These are phyloP conservation scores for Rubia yunnanensis DNA, from an alignment of 257 asterid genomes.

Conservation along the genomic window DNA sequence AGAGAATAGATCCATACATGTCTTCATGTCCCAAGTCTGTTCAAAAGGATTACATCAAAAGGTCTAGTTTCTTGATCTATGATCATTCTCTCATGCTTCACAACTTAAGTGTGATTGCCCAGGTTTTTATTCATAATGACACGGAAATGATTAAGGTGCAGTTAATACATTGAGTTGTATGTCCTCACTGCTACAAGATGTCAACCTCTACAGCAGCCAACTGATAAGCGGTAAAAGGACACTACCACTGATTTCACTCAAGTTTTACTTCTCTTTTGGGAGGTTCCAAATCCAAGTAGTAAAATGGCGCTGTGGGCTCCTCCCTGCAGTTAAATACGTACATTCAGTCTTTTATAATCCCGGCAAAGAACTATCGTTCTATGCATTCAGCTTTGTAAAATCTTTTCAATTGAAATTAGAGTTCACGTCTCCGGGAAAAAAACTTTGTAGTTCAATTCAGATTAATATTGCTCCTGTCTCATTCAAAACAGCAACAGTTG, in stretches of 20 bases:
- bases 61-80: not conserved
- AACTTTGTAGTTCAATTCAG: not conserved
- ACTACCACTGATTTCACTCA: constrained; percentile 21
- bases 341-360: not conserved
- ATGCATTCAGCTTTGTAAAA: not conserved
- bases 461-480: not conserved
- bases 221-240: not conserved
- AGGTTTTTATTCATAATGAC: not conserved
- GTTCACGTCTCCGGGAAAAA: too few species aligned
- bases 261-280: constrained; percentile 59
- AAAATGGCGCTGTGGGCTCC: constrained; percentile 87
- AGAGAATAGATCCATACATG: too few species aligned
- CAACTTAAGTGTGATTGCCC: not conserved
- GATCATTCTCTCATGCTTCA: not conserved
- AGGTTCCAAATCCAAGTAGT: constrained; percentile 80
- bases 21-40: too few species aligned
- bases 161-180: not conserved
- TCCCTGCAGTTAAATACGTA: constrained; percentile 50
- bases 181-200: constrained; percentile 3
- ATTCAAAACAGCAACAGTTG: not conserved
- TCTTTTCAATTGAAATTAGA: too few species aligned
- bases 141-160: not conserved
- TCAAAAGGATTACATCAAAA: too few species aligned
- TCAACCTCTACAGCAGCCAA: not conserved
- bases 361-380: not conserved